A percentile compares a stretch with the other conserved stretches of the same genome.
Evolutionary conservation across 352 stramenopile species (phyloP).

Genomic region (Achlya hypogyna): DNA sequence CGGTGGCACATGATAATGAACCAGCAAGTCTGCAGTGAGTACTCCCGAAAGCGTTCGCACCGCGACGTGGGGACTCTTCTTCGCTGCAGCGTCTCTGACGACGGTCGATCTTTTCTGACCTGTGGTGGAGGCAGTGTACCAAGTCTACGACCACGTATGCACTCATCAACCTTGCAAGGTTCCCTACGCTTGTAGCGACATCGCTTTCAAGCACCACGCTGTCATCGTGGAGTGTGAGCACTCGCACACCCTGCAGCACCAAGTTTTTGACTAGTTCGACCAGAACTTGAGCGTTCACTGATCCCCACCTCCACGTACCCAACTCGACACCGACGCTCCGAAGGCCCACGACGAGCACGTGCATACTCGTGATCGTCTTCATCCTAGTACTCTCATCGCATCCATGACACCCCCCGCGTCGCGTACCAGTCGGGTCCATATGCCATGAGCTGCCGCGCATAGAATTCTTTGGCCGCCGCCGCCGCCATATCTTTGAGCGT

Average conservation of each 20-base stretch:
- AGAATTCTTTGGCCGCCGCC: slow-evolving; percentile 1
- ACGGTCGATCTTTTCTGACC: slow-evolving; percentile 4
- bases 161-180: too few relatives aligned
- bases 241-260: slow-evolving; percentile 27
- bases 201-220: slow-evolving; percentile 34
- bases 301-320: slow-evolving; percentile 16
- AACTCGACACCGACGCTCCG: slow-evolving; percentile 36
- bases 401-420: background rate
- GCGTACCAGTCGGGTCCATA: slow-evolving; percentile 7
- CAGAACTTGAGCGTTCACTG: background rate
- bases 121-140: background rate
- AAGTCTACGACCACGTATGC: too few relatives aligned
- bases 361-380: slow-evolving; percentile 33
- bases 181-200: slow-evolving; percentile 24
- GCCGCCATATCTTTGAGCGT: too few relatives aligned
- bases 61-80: slow-evolving; percentile 25
- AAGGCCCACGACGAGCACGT: slow-evolving; percentile 37
- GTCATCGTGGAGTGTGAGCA: slow-evolving; percentile 37
- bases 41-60: slow-evolving; percentile 27
- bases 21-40: slow-evolving; percentile 30
- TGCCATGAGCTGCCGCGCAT: background rate
- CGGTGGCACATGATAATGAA: slow-evolving; percentile 41
- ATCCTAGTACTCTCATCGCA: slow-evolving; percentile 23
- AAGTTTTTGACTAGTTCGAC: slow-evolving; percentile 31
- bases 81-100: background rate